Evolutionary conservation across 139 green algal species (phyloP), one percentile per base, ranked within the genome.

Genomic region (Deuterostichococcus epilithicus): DNA sequence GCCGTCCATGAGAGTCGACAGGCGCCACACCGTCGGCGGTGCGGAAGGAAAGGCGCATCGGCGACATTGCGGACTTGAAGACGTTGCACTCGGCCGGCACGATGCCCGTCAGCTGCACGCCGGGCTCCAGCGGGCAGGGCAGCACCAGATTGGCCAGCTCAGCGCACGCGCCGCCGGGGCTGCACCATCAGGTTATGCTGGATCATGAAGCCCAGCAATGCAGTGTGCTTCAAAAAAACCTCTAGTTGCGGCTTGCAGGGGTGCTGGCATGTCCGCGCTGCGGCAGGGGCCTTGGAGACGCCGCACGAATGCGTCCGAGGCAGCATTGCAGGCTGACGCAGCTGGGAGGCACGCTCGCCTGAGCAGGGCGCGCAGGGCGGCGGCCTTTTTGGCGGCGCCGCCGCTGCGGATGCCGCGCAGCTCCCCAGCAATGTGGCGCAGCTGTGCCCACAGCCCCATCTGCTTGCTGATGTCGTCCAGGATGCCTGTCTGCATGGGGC

Each of bases 31-130:
- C 33, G 77, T 68, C 73, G 18, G 68, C 52, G 18, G 76, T 71
- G 36, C 76, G 68, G 83, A 95, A 97, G 8, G 86, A 83, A 2
- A 98, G 86, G 36, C 84, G 86, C 15, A 99, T 60, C 4, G 96
- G 96, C 26, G 86, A 81, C 80, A 97, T 87, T 0, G 94, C 92
- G 5, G 82, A 93, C 79, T 97, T 98, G 90, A 99, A 99, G 36
- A 97, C 92, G 5, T 71, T 80, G 78, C 90, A 98, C 65, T 96
- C 87, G 26, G 82, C 66, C 6, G 90, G 83, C 5, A 94, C 73
- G 26, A 97, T 74, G 23, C 88, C 91, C 32, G 81, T 75, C 59
- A 97, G 82, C 47, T 90, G 76, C 1, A 95, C 75, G 6, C 37
- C 58, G 5, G 93, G 93, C 73, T 96, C 86, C 52, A 97, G 79